Conservation (phyloP, 352 stramenopile genomes). For the Globisporangium heterothallicum region DNA sequence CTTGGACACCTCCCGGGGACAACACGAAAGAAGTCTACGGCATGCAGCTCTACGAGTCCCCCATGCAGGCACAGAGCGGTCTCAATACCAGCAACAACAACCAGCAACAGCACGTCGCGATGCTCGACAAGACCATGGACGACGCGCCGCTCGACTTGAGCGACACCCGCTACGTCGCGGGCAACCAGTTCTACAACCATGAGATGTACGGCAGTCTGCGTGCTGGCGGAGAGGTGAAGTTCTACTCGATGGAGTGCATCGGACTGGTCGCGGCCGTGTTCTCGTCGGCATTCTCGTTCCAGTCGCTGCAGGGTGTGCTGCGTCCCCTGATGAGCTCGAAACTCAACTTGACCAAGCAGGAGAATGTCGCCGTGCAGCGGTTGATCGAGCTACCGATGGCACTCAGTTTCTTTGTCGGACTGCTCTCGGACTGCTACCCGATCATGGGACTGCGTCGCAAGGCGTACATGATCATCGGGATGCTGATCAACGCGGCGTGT, state of each 20-base stretch:
- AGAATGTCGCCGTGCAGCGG: slow-evolving; percentile 24
- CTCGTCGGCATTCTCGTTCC: slow-evolving; percentile 17
- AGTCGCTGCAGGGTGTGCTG: slow-evolving; percentile 10
- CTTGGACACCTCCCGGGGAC: slow-evolving; percentile 4
- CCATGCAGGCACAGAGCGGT: not conserved
- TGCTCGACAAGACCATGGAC: slow-evolving; percentile 7
- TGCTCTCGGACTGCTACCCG: slow-evolving; percentile 87
- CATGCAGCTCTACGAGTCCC: slow-evolving; percentile 12
- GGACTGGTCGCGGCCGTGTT: slow-evolving; percentile 18
- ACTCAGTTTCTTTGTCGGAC: slow-evolving; percentile 85
- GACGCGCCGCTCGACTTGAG: not conserved
- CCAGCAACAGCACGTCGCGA: not conserved
- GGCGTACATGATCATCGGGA: slow-evolving; percentile 86
- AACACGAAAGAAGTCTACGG: not conserved
- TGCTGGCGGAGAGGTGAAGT: slow-evolving; percentile 8
- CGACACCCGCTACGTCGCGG: slow-evolving; percentile 11
- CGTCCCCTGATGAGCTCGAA: slow-evolving; percentile 14
- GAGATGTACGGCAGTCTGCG: slow-evolving; percentile 50
- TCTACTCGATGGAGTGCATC: slow-evolving; percentile 17
- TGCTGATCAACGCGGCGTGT: slow-evolving; percentile 10
- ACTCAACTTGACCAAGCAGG: slow-evolving; percentile 13
- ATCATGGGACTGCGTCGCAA: slow-evolving; percentile 88
- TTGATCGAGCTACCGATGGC: slow-evolving; percentile 82
- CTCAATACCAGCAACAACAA: slow-evolving; percentile 1
- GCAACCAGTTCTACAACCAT: slow-evolving; percentile 42